Evolutionary conservation across 495 filamentous ascomycete species (phyloP).

Genomic region (Amorphotheca resinae): DNA sequence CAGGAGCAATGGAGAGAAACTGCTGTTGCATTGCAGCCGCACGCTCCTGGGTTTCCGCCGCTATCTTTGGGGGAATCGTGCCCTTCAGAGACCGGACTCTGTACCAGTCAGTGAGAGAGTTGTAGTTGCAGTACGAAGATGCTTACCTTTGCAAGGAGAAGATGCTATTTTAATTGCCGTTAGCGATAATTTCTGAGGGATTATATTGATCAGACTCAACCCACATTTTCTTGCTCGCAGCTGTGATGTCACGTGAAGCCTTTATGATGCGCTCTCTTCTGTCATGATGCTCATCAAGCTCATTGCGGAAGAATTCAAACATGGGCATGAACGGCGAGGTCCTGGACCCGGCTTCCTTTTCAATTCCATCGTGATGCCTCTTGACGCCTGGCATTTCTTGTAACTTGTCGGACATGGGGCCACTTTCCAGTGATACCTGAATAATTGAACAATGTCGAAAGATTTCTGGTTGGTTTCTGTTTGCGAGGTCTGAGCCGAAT

Average conservation of each 20-base stretch:
- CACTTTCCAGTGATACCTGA: not conserved
- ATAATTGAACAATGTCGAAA: too few relatives aligned
- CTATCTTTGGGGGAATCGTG: conserved; percentile 51
- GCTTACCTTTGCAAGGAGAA: conserved; percentile 80
- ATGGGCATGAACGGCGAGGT: conserved; percentile 46
- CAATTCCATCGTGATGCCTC: conserved; percentile 24
- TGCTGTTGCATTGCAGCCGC: conserved; percentile 53
- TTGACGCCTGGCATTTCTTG: conserved; percentile 23
- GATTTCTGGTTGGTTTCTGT: too few relatives aligned
- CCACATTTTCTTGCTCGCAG: conserved; percentile 93
- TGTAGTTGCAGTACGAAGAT: not conserved
- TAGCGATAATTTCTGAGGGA: not conserved
- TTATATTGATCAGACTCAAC: not conserved
- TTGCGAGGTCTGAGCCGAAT: too few relatives aligned
- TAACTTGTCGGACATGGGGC: conserved; percentile 8
- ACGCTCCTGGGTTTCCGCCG: conserved; percentile 50
- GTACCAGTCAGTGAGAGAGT: conserved; percentile 8
- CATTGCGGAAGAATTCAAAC: conserved; percentile 73
- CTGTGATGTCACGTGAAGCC: conserved; percentile 80
- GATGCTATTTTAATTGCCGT: conserved; percentile 43
- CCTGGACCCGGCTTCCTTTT: conserved; percentile 13
- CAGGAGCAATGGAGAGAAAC: conserved; percentile 52
- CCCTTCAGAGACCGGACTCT: conserved; percentile 53
- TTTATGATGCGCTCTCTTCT: conserved; percentile 83
- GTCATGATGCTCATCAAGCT: conserved; percentile 91